A percentile compares a stretch with the other conserved stretches of the same genome.
Conservation (phyloP, 306 rosid genomes). For the Citrullus colocynthis region DNA sequence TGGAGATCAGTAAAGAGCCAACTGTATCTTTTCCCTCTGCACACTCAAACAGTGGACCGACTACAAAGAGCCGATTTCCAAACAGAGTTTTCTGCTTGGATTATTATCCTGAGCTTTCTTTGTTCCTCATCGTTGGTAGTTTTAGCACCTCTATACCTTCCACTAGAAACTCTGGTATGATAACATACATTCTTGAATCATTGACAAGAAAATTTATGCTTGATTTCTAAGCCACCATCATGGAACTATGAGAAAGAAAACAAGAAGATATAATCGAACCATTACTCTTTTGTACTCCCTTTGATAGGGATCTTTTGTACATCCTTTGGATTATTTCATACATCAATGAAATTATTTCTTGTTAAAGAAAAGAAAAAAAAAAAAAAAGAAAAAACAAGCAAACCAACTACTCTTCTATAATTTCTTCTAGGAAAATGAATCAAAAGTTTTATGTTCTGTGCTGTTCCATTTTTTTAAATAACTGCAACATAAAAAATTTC, state of each 20-base stretch:
- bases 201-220: not conserved
- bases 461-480: not conserved
- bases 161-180: conserved; percentile 38
- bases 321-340: too few relatives aligned
- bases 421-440: not conserved
- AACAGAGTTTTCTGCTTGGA: conserved; percentile 44
- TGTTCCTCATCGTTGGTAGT: conserved; percentile 44
- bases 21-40: conserved; percentile 33
- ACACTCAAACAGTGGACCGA: conserved; percentile 24
- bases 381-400: too few relatives aligned
- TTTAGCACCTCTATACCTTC: conserved; percentile 20
- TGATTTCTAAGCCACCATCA: not conserved
- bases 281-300: not conserved
- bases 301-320: too few relatives aligned
- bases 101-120: conserved; percentile 42
- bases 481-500: not conserved
- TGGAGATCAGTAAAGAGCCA: conserved; percentile 63
- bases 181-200: conserved; percentile 11
- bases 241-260: not conserved
- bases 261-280: not conserved
- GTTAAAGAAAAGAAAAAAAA: too few relatives aligned
- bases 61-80: conserved; percentile 22
- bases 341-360: too few relatives aligned
- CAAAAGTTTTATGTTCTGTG: not conserved
- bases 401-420: not conserved